Conservation (phyloP, 169 alveolate species). For the Babesia bigemina region DNA sequence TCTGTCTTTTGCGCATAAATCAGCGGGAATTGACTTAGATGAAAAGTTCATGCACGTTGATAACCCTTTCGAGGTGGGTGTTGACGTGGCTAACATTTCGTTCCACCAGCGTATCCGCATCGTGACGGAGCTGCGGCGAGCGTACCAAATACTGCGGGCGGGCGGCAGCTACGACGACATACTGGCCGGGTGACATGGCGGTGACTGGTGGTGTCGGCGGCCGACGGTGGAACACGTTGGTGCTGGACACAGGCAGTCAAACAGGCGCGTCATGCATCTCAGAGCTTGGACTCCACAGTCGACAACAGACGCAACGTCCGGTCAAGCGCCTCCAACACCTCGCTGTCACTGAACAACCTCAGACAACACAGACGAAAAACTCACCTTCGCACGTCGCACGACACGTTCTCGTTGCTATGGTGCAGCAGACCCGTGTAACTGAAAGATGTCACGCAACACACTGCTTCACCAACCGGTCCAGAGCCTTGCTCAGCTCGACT, state of each 20-base stretch:
- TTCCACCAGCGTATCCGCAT: slow-evolving; percentile 51
- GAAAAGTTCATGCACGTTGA: slow-evolving; percentile 72
- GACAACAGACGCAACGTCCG: slow-evolving; percentile 27
- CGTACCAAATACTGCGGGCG: slow-evolving; percentile 44
- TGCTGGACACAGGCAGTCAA: too few species aligned
- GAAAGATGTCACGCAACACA: background rate
- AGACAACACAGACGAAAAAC: background rate
- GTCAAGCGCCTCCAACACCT: slow-evolving; percentile 8
- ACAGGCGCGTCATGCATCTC: too few species aligned
- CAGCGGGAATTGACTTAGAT: slow-evolving; percentile 66
- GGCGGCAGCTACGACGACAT: slow-evolving; percentile 24
- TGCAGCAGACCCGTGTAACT: slow-evolving; percentile 28
- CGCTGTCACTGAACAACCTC: slow-evolving; percentile 1
- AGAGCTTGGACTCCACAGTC: slow-evolving; percentile 4
- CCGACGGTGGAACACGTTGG: background rate
- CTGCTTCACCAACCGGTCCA: slow-evolving; percentile 4
- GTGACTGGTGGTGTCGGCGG: background rate
- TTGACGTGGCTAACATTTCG: slow-evolving; percentile 78
- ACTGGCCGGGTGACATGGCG: slow-evolving; percentile 5
- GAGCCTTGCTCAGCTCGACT: slow-evolving; percentile 23
- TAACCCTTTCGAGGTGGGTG: slow-evolving; percentile 81
- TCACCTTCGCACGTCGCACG: slow-evolving; percentile 4
- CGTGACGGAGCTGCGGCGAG: slow-evolving; percentile 42
- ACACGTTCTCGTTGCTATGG: slow-evolving; percentile 13
- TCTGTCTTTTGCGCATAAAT: background rate